These are phyloP conservation scores for Aspergillus carlsbadensis DNA, from an alignment of 495 filamentous ascomycete species.

Conservation along the genomic window DNA sequence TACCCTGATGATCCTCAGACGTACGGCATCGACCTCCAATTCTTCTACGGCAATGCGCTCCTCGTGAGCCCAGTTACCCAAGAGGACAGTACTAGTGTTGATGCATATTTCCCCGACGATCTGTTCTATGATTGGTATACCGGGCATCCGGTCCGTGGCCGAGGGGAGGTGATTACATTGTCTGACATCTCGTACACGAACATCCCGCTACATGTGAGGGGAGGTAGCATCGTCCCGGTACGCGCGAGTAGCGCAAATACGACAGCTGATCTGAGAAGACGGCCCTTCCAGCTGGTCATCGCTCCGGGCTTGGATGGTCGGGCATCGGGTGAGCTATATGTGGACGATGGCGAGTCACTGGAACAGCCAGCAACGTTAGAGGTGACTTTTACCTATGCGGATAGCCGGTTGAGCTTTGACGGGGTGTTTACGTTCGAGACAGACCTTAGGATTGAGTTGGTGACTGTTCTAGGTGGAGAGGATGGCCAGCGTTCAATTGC, in stretches of 20 bases:
- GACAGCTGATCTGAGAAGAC: conserved; percentile 61
- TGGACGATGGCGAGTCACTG: conserved; percentile 61
- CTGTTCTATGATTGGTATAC: conserved; percentile 79
- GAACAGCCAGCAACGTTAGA: conserved; percentile 45
- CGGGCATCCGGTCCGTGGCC: conserved; percentile 52
- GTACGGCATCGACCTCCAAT: conserved; percentile 61
- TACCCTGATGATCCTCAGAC: conserved; percentile 67
- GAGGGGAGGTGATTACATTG: conserved; percentile 51
- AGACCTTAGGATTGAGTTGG: conserved; percentile 50
- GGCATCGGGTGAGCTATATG: conserved; percentile 53
- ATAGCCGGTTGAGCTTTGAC: conserved; percentile 46
- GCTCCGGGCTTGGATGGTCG: conserved; percentile 55
- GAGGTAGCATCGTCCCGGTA: conserved; percentile 66
- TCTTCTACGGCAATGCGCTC: conserved; percentile 68
- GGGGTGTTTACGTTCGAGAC: conserved; percentile 53
- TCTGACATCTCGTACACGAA: conserved; percentile 54
- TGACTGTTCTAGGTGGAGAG: conserved; percentile 31
- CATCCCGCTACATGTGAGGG: conserved; percentile 71
- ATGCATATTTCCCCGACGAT: conserved; percentile 74
- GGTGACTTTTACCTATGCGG: conserved; percentile 52
- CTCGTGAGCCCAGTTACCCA: conserved; percentile 71
- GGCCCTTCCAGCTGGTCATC: conserved; percentile 68
- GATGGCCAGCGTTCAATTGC: neutral
- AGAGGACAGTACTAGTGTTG: conserved; percentile 59
- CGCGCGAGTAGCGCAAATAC: conserved; percentile 63